Base-by-base conservation (phyloP, 495 filamentous ascomycete genomes). In the Penicillium daleae region DNA sequence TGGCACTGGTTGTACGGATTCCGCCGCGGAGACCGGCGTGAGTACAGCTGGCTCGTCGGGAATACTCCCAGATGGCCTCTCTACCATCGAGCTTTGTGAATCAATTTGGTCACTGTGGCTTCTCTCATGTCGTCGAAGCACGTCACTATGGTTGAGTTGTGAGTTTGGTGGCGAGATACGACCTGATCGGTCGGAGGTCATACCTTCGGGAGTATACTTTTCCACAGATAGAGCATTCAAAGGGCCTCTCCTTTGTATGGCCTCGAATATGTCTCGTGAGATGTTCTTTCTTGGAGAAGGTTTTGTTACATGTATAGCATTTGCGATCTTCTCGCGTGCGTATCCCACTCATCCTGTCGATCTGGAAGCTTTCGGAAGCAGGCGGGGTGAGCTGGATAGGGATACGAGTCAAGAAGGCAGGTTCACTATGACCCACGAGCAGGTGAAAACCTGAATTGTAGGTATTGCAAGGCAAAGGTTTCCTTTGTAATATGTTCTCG, bases 191-290 rank as follows among this genome's bases (percentile, higher is more conserved):
- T 7, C 10, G 4, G 19, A 44, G n/a, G 19, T 24, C 31, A 37
- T 15, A 73, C 68, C 65, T 70, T 53, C 71, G 61, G 22, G 73
- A 69, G 27, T 72, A 74, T 26, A 65, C 53, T 57, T 66, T 75
- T 5, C 62, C 68, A 64, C 75, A 77, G 21, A 65, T 39, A 9
- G 65, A 31, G 46, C 75, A 78, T 32, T 51, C 56, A 57, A 74
- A 75, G 0, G 75, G 74, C 29, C 64, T 68, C 49, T 78, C 75
- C 44, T 70, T 71, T 2, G 72, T 78, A 54, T 76, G 75, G 10
- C 64, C 73, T 37, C 74, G 74, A 35, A 72, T 56, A 56, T 78
- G 75, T 22, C 73, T 56, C 10, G 66, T 71, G 19, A 77, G 70
- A 58, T 75, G 71, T 31, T 74, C 69, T 27, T 65, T 63, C 22